Evolutionary conservation across 2,329 filamentous ascomycete species (phyloP).

Genomic region (Ambrosiella xylebori): DNA sequence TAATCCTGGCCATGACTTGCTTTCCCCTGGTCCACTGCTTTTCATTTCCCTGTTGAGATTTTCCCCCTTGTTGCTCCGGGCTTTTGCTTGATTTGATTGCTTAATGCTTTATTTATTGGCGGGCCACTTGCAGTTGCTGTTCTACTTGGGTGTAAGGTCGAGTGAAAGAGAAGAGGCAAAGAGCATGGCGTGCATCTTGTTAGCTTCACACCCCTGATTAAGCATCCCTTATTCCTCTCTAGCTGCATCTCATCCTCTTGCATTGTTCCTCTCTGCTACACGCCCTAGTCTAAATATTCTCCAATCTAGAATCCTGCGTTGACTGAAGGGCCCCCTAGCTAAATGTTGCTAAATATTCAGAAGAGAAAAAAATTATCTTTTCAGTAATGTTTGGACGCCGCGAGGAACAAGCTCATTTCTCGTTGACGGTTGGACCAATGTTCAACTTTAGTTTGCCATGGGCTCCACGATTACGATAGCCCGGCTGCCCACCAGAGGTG

Average conservation of each 20-base stretch:
- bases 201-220: neutral
- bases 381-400: neutral
- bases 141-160: too few relatives aligned
- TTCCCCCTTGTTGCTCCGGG: neutral
- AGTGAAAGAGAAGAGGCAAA: too few relatives aligned
- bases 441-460: neutral
- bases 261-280: constrained; percentile 9
- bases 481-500: neutral
- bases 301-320: neutral
- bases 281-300: neutral
- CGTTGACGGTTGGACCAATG: neutral
- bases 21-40: constrained; percentile 8
- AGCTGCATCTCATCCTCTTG: neutral
- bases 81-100: neutral
- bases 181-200: too few relatives aligned
- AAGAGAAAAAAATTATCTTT: neutral
- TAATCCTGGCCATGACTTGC: neutral
- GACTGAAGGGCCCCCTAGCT: neutral
- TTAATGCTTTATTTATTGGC: neutral
- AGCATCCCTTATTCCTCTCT: neutral
- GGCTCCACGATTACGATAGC: neutral
- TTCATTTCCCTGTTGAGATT: constrained; percentile 11
- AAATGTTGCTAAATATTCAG: neutral
- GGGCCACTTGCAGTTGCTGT: neutral
- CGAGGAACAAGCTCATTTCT: neutral